These are phyloP conservation scores for Botrytis paeoniae DNA, from an alignment of 2,329 filamentous ascomycete genomes.

Conservation along the genomic window DNA sequence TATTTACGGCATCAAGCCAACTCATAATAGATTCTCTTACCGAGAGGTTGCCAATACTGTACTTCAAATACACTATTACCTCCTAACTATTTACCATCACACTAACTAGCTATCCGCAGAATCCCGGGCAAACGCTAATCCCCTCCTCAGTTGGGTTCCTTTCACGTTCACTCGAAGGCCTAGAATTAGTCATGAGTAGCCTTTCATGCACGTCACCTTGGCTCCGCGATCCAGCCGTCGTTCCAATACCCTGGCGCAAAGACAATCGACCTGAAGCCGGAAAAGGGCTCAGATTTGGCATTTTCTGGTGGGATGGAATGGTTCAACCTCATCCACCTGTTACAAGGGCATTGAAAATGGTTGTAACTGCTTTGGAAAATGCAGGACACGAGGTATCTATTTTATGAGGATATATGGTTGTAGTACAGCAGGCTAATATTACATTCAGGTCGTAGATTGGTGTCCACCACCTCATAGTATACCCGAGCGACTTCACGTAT, in stretches of 20 bases:
- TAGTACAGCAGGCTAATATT: background rate
- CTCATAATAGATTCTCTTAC: constrained; percentile 41
- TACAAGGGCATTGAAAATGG: constrained; percentile 47
- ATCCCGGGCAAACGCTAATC: constrained; percentile 55
- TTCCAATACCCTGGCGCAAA: constrained; percentile 60
- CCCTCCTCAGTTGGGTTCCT: constrained; percentile 61
- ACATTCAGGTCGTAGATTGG: constrained; percentile 5
- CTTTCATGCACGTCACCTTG: constrained; percentile 59
- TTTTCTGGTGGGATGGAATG: constrained; percentile 50
- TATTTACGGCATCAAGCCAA: constrained; percentile 39
- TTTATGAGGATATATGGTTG: background rate
- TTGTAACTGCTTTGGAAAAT: constrained; percentile 27
- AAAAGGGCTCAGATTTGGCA: constrained; percentile 48
- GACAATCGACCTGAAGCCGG: constrained; percentile 37
- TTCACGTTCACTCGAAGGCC: constrained; percentile 49
- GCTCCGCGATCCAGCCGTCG: constrained; percentile 59
- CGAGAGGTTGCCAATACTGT: constrained; percentile 56
- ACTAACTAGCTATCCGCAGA: background rate
- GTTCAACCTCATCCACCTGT: constrained; percentile 55
- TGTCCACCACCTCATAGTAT: constrained; percentile 14
- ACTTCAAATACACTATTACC: background rate
- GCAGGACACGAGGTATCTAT: background rate
- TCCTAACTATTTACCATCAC: background rate
- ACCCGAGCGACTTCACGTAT: constrained; percentile 15
- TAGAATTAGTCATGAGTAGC: constrained; percentile 53